Base-by-base conservation (phyloP, 2,329 filamentous ascomycete species). In the Emmonsia crescens region DNA sequence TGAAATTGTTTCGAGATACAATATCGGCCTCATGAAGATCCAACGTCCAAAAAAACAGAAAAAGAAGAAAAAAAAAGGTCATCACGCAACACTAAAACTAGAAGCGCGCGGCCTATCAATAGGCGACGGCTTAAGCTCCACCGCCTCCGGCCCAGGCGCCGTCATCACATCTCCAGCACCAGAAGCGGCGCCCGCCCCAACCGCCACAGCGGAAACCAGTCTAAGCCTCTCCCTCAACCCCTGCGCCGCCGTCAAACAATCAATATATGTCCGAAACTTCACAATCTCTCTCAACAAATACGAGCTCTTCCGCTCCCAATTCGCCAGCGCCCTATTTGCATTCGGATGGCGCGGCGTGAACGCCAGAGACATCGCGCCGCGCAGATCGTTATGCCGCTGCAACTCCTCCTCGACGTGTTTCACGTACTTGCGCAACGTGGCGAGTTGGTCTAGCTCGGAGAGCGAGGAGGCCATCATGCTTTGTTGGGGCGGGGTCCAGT, bases 271-370 rank as follows among this genome's bases (percentile, higher is more conserved):
- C 63, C 88, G 82, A 77, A 96, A 97, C 75, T 97, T 97, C 74
- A 97, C 91, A 73, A 95, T 96, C 77, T 99, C 94, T 42, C 89
- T 82, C 14, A 97, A 81, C 48, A 99, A 78, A 72, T 97, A 96
- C 36, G 89, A 87, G 61, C 90, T 95, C 78, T 97, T 97, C 71
- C 89, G 86, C 79, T 99, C 92, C 93, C 94, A 99, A 75, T 99
- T 99, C 24, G 87, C 82, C 89, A 97, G 93, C 19, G 93, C 91
- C 75, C 89, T 92, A 64, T 79, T 80, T 19, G 87, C 84, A 70
- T 97, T 97, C 44, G 85, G 82, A 64, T 93, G 88, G 36, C 91
- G 85, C 2, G 91, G 89, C 16, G 90, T 91, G 72, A 95, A 97
- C 9, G 94, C 91, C 60, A 96, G 82, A 61, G 92, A 82, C 88